Evolutionary conservation across 1,284 basidiomycete species (phyloP).

Genomic region (Boletus sp.): DNA sequence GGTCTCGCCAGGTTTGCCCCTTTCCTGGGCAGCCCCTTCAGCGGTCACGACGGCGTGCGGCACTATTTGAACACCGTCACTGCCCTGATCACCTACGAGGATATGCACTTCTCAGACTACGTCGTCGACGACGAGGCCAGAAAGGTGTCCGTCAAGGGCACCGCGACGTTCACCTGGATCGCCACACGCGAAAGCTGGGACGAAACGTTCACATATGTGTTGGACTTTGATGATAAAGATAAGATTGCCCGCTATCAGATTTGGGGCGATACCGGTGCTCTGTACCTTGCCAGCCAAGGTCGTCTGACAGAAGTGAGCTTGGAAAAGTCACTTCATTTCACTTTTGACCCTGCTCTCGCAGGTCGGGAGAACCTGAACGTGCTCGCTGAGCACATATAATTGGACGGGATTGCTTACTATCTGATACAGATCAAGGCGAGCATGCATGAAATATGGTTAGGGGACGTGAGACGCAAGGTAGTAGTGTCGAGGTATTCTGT

Average conservation of each 20-base stretch:
- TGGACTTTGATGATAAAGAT: conserved; percentile 56
- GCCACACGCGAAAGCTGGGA: conserved; percentile 48
- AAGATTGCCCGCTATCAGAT: conserved; percentile 59
- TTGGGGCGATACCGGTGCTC: conserved; percentile 65
- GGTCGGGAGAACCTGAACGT: not conserved
- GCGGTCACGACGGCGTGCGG: conserved; percentile 41
- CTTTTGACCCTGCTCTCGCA: not conserved
- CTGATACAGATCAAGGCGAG: conserved; percentile 17
- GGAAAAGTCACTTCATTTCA: not conserved
- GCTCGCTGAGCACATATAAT: not conserved
- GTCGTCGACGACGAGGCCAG: conserved; percentile 36
- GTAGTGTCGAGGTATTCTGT: conserved; percentile 6
- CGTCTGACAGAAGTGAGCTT: conserved; percentile 29
- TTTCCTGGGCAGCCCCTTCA: conserved; percentile 53
- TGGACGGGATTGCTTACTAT: conserved; percentile 1
- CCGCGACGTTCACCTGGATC: conserved; percentile 54
- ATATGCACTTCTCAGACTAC: conserved; percentile 43
- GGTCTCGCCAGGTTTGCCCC: conserved; percentile 54
- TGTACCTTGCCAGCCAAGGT: conserved; percentile 57
- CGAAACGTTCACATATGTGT: conserved; percentile 57
- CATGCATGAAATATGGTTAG: conserved; percentile 6
- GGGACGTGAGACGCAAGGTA: conserved; percentile 1
- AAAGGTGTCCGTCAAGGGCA: conserved; percentile 53
- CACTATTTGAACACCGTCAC: conserved; percentile 50
- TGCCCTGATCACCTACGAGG: conserved; percentile 39